Percentiles rank a stretch among this genome's conserved stretches.
Evolutionary conservation across 495 filamentous ascomycete genomes (phyloP).

Genomic region (Aspergillus leporis): DNA sequence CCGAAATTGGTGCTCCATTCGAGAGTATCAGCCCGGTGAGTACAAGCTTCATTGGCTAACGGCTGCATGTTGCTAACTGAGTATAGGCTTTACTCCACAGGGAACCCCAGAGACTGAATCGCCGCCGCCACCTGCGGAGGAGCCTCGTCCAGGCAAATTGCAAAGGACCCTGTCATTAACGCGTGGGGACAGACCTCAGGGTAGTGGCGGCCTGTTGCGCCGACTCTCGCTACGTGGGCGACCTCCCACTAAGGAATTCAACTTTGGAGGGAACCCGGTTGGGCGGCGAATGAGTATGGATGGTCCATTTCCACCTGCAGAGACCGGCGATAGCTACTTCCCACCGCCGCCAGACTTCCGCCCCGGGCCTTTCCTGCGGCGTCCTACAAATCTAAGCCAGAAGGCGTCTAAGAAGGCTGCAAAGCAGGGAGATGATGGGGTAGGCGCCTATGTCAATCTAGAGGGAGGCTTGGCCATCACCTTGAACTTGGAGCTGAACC

Average conservation of each 20-base stretch:
- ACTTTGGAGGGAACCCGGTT: slow-evolving; percentile 19
- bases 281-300: slow-evolving; percentile 43
- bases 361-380: slow-evolving; percentile 64
- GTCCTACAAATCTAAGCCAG: slow-evolving; percentile 66
- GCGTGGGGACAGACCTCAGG: slow-evolving; percentile 49
- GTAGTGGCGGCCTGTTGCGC: slow-evolving; percentile 54
- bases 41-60: not conserved
- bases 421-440: slow-evolving; percentile 43
- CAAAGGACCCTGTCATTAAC: slow-evolving; percentile 65
- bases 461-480: slow-evolving; percentile 79
- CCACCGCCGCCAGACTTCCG: slow-evolving; percentile 30
- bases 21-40: slow-evolving; percentile 72
- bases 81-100: slow-evolving; percentile 60
- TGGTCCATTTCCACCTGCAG: slow-evolving; percentile 32
- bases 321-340: slow-evolving; percentile 44
- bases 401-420: slow-evolving; percentile 53
- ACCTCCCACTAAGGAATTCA: slow-evolving; percentile 48
- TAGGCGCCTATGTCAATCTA: slow-evolving; percentile 57
- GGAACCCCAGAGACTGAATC: slow-evolving; percentile 50
- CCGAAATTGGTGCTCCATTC: slow-evolving; percentile 90
- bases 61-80: slow-evolving; percentile 12
- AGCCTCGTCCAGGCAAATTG: slow-evolving; percentile 52
- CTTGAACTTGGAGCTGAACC: slow-evolving; percentile 83
- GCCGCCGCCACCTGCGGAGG: slow-evolving; percentile 28
- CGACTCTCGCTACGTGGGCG: slow-evolving; percentile 48